These are phyloP conservation scores for Thermothelomyces thermophilus DNA, from an alignment of 2,329 filamentous ascomycete species.

Conservation along the genomic window DNA sequence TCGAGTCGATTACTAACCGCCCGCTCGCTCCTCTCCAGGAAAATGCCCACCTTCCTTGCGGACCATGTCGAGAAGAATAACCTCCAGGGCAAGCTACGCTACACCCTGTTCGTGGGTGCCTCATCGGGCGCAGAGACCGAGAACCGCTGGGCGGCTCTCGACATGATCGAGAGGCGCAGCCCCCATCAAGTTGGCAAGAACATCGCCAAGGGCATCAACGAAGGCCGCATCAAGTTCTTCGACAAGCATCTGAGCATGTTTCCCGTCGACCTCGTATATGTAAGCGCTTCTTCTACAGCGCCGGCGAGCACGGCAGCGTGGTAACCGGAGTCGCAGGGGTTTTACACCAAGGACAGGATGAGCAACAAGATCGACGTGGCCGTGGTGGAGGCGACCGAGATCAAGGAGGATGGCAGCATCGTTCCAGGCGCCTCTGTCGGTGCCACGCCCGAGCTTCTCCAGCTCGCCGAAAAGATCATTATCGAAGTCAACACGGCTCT, in stretches of 20 bases:
- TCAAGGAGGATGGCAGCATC: constrained; percentile 83
- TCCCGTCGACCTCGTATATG: constrained; percentile 76
- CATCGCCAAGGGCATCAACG: constrained; percentile 85
- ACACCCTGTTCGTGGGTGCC: constrained; percentile 84
- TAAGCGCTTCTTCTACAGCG: constrained; percentile 30
- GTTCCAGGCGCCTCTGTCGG: constrained; percentile 82
- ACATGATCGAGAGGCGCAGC: constrained; percentile 82
- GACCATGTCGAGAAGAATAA: constrained; percentile 85
- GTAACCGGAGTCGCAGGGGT: constrained; percentile 48
- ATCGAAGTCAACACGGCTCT: constrained; percentile 87
- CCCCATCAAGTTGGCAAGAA: constrained; percentile 88
- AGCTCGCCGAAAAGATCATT: constrained; percentile 90
- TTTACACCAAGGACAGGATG: constrained; percentile 74
- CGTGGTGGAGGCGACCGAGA: constrained; percentile 79
- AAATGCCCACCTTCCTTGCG: constrained; percentile 74
- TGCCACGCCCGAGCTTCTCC: constrained; percentile 76
- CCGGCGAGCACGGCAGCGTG: too few relatives aligned
- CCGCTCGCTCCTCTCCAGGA: constrained; percentile 48
- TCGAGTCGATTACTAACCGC: constrained; percentile 12
- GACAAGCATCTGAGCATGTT: constrained; percentile 95
- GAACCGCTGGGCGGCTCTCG: constrained; percentile 79
- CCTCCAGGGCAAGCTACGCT: constrained; percentile 76
- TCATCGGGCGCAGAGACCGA: constrained; percentile 85
- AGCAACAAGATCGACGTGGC: constrained; percentile 72
- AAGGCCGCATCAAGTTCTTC: constrained; percentile 83